Evolutionary conservation across 352 stramenopile genomes (phyloP).

Genomic region (Globisporangium recalcitrans): DNA sequence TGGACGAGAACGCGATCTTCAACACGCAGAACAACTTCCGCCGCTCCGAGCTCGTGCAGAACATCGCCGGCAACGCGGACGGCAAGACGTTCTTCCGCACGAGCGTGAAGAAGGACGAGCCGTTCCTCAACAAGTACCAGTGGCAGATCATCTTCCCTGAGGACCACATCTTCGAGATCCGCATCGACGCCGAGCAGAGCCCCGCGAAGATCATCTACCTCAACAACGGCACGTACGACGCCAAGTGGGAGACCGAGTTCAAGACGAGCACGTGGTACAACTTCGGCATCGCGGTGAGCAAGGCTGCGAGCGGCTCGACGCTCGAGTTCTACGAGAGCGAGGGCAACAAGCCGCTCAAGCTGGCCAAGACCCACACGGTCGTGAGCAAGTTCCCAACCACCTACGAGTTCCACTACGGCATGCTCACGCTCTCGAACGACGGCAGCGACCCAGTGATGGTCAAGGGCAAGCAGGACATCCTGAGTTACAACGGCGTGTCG

Average conservation of each 20-base stretch:
- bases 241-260: slow-evolving; percentile 48
- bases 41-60: slow-evolving; percentile 63
- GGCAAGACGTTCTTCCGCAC: slow-evolving; percentile 59
- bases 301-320: slow-evolving; percentile 18
- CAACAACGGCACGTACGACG: slow-evolving; percentile 35
- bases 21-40: slow-evolving; percentile 54
- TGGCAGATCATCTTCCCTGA: slow-evolving; percentile 64
- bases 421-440: slow-evolving; percentile 42
- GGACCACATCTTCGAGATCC: slow-evolving; percentile 51
- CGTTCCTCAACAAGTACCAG: slow-evolving; percentile 43
- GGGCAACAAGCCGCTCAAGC: slow-evolving; percentile 27
- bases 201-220: slow-evolving; percentile 48
- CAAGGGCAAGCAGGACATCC: slow-evolving; percentile 38
- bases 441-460: slow-evolving; percentile 42
- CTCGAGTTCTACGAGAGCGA: slow-evolving; percentile 52
- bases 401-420: slow-evolving; percentile 50
- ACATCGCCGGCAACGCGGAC: slow-evolving; percentile 29
- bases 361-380: slow-evolving; percentile 30
- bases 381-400: slow-evolving; percentile 19
- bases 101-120: slow-evolving; percentile 43
- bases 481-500: slow-evolving; percentile 63
- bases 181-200: slow-evolving; percentile 35
- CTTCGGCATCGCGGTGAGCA: slow-evolving; percentile 44
- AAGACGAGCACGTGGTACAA: slow-evolving; percentile 55
- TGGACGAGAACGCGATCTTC: slow-evolving; percentile 48